Evolutionary conservation across 148 eudicot genomes (phyloP).

Genomic region (Chenopodium berlandieri): DNA sequence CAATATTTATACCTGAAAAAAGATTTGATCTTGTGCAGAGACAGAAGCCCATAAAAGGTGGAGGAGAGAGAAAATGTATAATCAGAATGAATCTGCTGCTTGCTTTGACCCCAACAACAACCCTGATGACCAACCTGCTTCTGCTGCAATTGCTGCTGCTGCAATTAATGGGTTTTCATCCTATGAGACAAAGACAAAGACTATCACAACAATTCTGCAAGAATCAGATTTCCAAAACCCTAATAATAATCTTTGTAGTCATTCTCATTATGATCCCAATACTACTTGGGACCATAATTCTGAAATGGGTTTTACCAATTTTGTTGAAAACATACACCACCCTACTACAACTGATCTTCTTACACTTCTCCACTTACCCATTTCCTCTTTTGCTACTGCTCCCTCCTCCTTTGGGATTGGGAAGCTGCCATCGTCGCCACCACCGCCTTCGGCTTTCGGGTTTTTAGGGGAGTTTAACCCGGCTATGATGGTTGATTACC

Average conservation of each 20-base stretch:
- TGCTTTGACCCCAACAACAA: slow-evolving; percentile 53
- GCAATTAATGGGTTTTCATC: slow-evolving; percentile 41
- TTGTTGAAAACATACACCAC: slow-evolving; percentile 19
- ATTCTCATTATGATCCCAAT: background rate
- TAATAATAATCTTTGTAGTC: slow-evolving; percentile 14
- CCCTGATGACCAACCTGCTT: slow-evolving; percentile 30
- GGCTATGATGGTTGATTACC: slow-evolving; percentile 18
- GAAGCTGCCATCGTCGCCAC: slow-evolving; percentile 10
- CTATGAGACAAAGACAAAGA: slow-evolving; percentile 6
- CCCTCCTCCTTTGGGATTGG: slow-evolving; percentile 4
- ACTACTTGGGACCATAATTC: background rate
- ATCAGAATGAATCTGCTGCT: slow-evolving; percentile 38
- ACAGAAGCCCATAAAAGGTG: slow-evolving; percentile 27
- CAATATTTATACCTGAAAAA: background rate
- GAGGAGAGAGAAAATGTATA: slow-evolving; percentile 37
- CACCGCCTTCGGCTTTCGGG: background rate
- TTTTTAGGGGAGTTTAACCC: slow-evolving; percentile 25
- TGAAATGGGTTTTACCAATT: slow-evolving; percentile 27
- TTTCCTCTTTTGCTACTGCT: slow-evolving; percentile 30
- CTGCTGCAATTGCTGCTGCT: slow-evolving; percentile 15
- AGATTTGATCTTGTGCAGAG: slow-evolving; percentile 9
- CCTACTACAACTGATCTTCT: slow-evolving; percentile 42
- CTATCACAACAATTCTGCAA: slow-evolving; percentile 8
- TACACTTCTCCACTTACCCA: slow-evolving; percentile 45
- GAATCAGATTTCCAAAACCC: slow-evolving; percentile 23